These are phyloP conservation scores for Westerdykella sp. DNA, from an alignment of 2,329 filamentous ascomycete species.

Conservation along the genomic window DNA sequence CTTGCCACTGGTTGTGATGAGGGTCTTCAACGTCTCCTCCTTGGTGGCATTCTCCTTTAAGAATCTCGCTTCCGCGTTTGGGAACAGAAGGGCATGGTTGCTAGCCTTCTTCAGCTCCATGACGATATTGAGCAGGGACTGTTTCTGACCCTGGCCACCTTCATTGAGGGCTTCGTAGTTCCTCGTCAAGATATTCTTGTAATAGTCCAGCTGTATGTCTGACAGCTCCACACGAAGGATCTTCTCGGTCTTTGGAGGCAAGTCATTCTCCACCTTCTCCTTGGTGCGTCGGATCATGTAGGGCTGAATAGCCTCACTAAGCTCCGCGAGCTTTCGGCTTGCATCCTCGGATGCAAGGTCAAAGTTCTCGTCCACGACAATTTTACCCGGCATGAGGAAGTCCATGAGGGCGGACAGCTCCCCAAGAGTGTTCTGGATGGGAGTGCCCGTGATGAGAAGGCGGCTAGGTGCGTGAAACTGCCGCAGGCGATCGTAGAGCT, in stretches of 20 bases:
- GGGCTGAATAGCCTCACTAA: conserved; percentile 82
- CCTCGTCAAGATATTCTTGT: conserved; percentile 95
- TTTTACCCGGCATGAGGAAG: conserved; percentile 92
- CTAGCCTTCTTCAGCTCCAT: conserved; percentile 99
- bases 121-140: conserved; percentile 94
- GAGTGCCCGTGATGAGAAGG: conserved; percentile 91
- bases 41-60: conserved; percentile 72
- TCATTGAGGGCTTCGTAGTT: conserved; percentile 94
- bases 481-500: conserved; percentile 78
- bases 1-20: conserved; percentile 96
- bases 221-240: conserved; percentile 97
- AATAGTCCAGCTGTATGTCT: conserved; percentile 94
- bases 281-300: conserved; percentile 95
- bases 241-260: conserved; percentile 96
- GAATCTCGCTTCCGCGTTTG: conserved; percentile 84
- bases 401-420: conserved; percentile 90
- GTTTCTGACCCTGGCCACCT: conserved; percentile 83
- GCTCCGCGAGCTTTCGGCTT: conserved; percentile 75
- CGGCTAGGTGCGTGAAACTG: conserved; percentile 84
- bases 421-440: conserved; percentile 92
- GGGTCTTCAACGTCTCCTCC: conserved; percentile 83
- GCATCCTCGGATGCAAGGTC: conserved; percentile 76
- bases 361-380: conserved; percentile 85
- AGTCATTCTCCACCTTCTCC: conserved; percentile 91
- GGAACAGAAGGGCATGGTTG: conserved; percentile 98